Conservation (phyloP, 805 yeast species). For the Zygosaccharomyces rouxii region DNA sequence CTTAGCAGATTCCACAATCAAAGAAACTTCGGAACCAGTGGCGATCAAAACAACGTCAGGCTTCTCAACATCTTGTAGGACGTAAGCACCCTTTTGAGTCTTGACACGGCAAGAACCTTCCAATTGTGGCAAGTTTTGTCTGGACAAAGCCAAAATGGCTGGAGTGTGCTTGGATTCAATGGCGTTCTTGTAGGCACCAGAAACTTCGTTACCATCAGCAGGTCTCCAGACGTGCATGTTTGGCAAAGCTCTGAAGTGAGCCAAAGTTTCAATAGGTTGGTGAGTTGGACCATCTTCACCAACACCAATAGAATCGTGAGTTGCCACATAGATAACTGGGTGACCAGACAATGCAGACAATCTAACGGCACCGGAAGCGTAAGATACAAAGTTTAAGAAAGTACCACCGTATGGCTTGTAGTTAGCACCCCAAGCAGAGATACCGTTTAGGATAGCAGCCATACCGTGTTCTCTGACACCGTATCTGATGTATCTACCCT, state of each 20-base stretch:
- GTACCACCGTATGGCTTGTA: conserved; percentile 94
- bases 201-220: conserved; percentile 85
- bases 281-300: conserved; percentile 96
- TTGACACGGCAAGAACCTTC: conserved; percentile 88
- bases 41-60: conserved; percentile 76
- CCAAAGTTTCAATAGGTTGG: conserved; percentile 86
- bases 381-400: conserved; percentile 86
- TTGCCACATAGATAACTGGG: conserved; percentile 83
- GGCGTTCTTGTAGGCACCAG: conserved; percentile 75
- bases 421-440: conserved; percentile 81
- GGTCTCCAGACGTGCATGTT: conserved; percentile 87
- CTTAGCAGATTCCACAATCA: conserved; percentile 81
- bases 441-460: conserved; percentile 99
- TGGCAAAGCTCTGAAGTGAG: conserved; percentile 82
- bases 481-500: conserved; percentile 92
- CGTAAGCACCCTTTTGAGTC: conserved; percentile 94
- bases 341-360: conserved; percentile 78
- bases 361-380: conserved; percentile 85
- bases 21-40: conserved; percentile 88
- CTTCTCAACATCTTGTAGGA: conserved; percentile 50
- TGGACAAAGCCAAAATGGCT: conserved; percentile 68
- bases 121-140: conserved; percentile 90
- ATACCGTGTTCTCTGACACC: conserved; percentile 99
- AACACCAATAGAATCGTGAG: conserved; percentile 85
- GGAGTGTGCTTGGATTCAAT: conserved; percentile 62